Base-by-base conservation (phyloP, 495 filamentous ascomycete genomes). In the Sordaria brevicollis region DNA sequence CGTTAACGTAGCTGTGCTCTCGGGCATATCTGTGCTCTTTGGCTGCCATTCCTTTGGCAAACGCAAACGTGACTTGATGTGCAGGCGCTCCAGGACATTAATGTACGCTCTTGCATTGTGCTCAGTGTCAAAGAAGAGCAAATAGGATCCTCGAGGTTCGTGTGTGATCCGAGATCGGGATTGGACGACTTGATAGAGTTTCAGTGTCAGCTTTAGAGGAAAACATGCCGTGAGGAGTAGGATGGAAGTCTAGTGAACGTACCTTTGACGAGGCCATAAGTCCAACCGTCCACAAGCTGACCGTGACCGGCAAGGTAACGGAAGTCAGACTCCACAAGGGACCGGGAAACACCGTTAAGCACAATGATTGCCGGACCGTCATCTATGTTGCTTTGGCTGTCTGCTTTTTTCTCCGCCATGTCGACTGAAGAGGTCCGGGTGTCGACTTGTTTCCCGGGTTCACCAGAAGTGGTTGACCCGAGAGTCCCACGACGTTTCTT, bases 211-310 rank as follows among this genome's bases (percentile, higher is more conserved):
- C 7, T 5, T 11, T 36, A n/a, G 54, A 33, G 65, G 13, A 15
- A 37, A 25, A 31, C 33, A n/a, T 11, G 17, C 36, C 31, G 62
- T 3, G 19, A 68, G 25, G n/a, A 5, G 39, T 17, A 31, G n/a
- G n/a, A 65, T 5, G n/a, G 17, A 21, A 15, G 13, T 31, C 49
- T 62, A 15, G 25, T 2, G 10, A 31, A 10, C 68, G 34, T 68
- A 77, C 77, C 74, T 57, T 83, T 82, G 33, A 74, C 66, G 35
- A 88, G 81, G 10, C 87, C 87, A 39, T 83, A 83, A 3, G 81
- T 82, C 90, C 90, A 92, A 38, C 84, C 83, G 65, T 87, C 85
- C 67, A 92, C 85, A 72, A 91, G 88, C 33, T 80, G 75, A 35
- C 89, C 88, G 72, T 82, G 85, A n/a, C 80, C 81, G 9, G 86